A percentile compares a stretch with the other conserved stretches of the same genome.
phyloP scores from a whole-genome alignment of 2,329 filamentous ascomycete genomes.

The Exophiala mesophila region DNA sequence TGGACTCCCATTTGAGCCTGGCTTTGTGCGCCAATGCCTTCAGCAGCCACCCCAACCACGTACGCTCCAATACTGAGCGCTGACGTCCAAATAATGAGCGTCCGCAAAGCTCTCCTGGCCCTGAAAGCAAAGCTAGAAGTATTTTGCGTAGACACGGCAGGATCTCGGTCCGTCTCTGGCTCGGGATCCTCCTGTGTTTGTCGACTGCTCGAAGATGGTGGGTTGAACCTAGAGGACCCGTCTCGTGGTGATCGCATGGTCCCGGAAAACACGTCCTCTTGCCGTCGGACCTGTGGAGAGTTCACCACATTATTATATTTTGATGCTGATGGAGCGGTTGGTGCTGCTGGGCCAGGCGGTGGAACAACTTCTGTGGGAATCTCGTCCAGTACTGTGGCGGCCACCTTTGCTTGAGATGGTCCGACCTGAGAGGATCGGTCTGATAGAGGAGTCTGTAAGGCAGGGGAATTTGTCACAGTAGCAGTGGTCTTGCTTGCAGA shows the following conservation, averaged over 20 bases:
- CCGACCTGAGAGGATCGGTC: not conserved
- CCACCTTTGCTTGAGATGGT: constrained; percentile 1
- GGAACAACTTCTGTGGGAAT: constrained; percentile 17
- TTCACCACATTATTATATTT: not conserved
- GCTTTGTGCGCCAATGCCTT: constrained; percentile 21
- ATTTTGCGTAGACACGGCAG: not conserved
- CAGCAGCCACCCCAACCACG: constrained; percentile 22
- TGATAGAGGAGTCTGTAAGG: not conserved
- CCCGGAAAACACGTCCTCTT: constrained; percentile 26
- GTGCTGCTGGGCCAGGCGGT: constrained; percentile 18
- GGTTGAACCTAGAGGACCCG: not conserved
- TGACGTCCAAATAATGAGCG: constrained; percentile 1
- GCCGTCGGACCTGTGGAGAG: constrained; percentile 13
- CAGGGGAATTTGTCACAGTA: not conserved
- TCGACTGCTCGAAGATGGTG: not conserved
- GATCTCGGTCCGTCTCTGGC: not conserved
- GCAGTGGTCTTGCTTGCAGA: not conserved
- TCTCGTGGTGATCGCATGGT: constrained; percentile 12
- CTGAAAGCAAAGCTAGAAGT: not conserved
- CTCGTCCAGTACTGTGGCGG: constrained; percentile 22
- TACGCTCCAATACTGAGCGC: constrained; percentile 20
- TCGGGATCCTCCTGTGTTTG: not conserved
- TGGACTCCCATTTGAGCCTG: constrained; percentile 20
- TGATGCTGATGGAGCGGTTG: constrained; percentile 16
- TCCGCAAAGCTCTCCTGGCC: constrained; percentile 9